Conservation (phyloP, 768 basidiomycete species). For the Phlegmacium glaucopus region DNA sequence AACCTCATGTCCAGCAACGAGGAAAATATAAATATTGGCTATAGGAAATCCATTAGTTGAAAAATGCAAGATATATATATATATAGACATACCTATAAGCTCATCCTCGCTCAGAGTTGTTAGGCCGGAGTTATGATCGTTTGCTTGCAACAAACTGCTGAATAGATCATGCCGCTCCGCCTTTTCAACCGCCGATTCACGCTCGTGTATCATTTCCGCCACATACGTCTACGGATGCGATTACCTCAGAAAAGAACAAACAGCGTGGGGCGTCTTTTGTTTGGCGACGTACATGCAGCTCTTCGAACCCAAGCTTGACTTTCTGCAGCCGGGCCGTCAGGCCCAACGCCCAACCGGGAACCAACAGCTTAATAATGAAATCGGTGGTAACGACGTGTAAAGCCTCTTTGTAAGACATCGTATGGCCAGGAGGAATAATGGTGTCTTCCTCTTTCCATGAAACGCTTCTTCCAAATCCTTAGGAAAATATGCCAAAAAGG, state of each 20-base stretch:
- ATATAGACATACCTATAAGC: neutral
- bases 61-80: no score
- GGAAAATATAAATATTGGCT: no score
- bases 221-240: conserved; percentile 27
- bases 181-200: conserved; percentile 27
- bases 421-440: no score
- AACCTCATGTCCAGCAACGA: no score
- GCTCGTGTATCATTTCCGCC: conserved; percentile 44
- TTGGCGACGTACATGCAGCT: neutral
- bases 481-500: no score
- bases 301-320: neutral
- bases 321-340: neutral
- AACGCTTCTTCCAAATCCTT: no score
- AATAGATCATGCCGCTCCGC: conserved; percentile 44
- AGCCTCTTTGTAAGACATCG: no score
- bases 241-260: neutral
- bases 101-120: neutral
- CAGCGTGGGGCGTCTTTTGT: neutral
- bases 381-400: no score
- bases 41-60: no score
- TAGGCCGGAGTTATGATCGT: conserved; percentile 23
- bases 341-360: neutral
- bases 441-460: no score
- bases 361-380: no score
- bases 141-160: conserved; percentile 43